Conservation (phyloP, 352 stramenopile species). For the Globisporangium megalacanthum region DNA sequence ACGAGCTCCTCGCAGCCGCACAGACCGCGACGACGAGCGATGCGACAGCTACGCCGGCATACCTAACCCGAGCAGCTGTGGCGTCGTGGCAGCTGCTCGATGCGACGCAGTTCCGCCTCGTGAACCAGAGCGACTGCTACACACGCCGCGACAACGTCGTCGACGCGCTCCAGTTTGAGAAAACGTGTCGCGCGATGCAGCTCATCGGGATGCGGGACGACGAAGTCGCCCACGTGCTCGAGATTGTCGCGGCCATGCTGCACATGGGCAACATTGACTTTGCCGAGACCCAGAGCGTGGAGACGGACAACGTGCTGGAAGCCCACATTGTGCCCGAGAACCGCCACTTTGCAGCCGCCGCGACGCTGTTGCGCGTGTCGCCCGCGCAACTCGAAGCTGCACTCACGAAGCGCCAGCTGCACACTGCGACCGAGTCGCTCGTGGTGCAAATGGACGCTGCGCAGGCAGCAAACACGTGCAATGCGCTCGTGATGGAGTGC, state of each 20-base stretch:
- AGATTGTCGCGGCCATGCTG: conserved; percentile 86
- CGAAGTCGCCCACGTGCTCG: conserved; percentile 91
- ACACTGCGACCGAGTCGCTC: conserved; percentile 90
- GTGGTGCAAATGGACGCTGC: conserved; percentile 66
- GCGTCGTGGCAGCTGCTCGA: conserved; percentile 51
- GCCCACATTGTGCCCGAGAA: conserved; percentile 81
- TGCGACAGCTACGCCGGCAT: conserved; percentile 86
- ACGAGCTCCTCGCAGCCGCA: conserved; percentile 87
- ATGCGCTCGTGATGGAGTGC: conserved; percentile 94
- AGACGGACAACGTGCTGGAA: conserved; percentile 23
- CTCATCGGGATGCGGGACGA: conserved; percentile 85
- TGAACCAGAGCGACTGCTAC: conserved; percentile 86
- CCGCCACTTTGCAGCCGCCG: conserved; percentile 58
- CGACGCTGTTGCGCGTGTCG: conserved; percentile 54
- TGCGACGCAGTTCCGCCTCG: conserved; percentile 80
- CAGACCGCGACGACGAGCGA: conserved; percentile 39
- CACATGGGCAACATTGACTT: conserved; percentile 95
- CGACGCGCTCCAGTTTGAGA: conserved; percentile 83
- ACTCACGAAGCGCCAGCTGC: conserved; percentile 90
- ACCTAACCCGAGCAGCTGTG: conserved; percentile 1
- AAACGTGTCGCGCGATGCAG: conserved; percentile 73
- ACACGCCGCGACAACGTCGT: conserved; percentile 86
- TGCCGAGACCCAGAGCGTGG: conserved; percentile 36
- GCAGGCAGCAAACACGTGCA: conserved; percentile 84
- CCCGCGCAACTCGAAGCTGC: conserved; percentile 77